These are phyloP conservation scores for Xylariales sp. DNA, from an alignment of 2,329 filamentous ascomycete genomes.

Conservation along the genomic window DNA sequence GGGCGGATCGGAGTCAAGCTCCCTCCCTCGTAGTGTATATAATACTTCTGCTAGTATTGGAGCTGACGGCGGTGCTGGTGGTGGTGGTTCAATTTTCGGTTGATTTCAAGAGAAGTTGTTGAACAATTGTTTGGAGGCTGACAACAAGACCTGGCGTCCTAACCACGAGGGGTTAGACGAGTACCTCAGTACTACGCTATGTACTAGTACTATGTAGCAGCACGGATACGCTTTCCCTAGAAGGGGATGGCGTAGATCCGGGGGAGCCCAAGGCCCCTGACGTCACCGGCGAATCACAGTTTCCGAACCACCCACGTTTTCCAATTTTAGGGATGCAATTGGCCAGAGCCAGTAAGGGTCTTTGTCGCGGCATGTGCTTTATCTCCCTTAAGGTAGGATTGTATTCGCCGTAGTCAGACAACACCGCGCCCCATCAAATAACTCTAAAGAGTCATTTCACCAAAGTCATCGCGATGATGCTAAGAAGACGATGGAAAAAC, in stretches of 20 bases:
- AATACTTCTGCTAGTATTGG: too few species aligned
- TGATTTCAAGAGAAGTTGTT: conserved; percentile 23
- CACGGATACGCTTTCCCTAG: conserved; percentile 21
- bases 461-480: not conserved
- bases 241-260: conserved; percentile 1
- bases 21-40: not conserved
- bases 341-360: conserved; percentile 2
- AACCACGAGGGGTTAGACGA: not conserved
- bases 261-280: conserved; percentile 24
- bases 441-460: conserved; percentile 1
- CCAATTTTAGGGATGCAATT: conserved; percentile 28
- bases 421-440: conserved; percentile 6
- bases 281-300: conserved; percentile 44
- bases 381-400: too few species aligned
- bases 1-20: conserved; percentile 12
- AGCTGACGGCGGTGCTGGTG: not conserved
- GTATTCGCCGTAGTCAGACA: conserved; percentile 4
- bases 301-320: conserved; percentile 42
- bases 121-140: conserved; percentile 31
- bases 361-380: not conserved
- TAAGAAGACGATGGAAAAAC: conserved; percentile 22
- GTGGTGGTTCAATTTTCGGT: not conserved
- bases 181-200: too few species aligned
- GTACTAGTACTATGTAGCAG: not conserved
- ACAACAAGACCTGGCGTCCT: conserved; percentile 17